Base-by-base conservation (phyloP, 441 rosid genomes). In the Gossypium trilobum region DNA sequence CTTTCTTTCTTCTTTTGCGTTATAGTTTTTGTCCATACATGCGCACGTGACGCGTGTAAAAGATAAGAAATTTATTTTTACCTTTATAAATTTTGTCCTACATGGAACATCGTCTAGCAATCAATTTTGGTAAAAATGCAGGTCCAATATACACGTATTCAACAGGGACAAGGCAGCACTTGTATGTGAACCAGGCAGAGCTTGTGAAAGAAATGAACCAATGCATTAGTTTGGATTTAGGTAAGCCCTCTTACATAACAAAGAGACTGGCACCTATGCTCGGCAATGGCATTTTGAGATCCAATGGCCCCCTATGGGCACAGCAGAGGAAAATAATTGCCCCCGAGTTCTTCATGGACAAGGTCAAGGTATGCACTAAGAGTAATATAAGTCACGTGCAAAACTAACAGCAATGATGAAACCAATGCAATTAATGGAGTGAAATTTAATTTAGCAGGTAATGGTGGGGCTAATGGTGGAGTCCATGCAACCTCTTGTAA, bases 401-500 rank as follows among this genome's bases (percentile, higher is more conserved):
- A 10, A 33, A 19, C 36, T 36, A 36, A 36, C 10, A 36, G 44
- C 44, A 60, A 60, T 5, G 10, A n/a, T 29, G 54, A 7, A 29
- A 8, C 10, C 68, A 62, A 17, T 36, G 48, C 68, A 62, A 31
- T 63, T 19, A 9, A 36, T 36, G 42, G 42, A 36, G 42, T 36
- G 42, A 36, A 36, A 6, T 7, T 16, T 17, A 52, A n/a, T 60
- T 60, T 9, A 58, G 63, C 81, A 88, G 88, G 83, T 86, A 39
- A 89, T 91, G 95, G 95, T 87, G 74, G 88, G 88, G 55, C 79
- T 83, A 50, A 86, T 91, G 91, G 89, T 85, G 71, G 93, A 87
- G 48, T 87, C 97, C 0, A 78, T 85, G 1, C 75, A 75, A 75
- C 85, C 87, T 51, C 74, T 91, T 79, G 20, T 89, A 2, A 77